Conservation (phyloP, 768 basidiomycete genomes). For the Auricularia sp. region DNA sequence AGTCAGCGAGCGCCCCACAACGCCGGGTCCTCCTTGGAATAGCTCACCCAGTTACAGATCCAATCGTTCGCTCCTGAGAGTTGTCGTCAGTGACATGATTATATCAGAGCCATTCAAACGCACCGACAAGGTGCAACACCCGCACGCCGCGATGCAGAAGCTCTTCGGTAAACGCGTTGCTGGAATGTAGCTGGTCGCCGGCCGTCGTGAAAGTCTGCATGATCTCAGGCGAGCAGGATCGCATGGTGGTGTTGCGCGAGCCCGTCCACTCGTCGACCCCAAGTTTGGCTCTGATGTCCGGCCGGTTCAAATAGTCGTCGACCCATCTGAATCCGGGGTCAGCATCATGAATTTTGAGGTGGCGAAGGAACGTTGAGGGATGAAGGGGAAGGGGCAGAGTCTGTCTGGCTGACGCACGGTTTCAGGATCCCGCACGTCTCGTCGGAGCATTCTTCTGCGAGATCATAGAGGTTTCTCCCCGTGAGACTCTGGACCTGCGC, state of each 20-base stretch:
- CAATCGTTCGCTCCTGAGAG: conserved; percentile 12
- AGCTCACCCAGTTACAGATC: conserved; percentile 15
- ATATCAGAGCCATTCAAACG: no score
- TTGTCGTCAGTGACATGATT: no score
- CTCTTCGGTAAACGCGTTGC: neutral
- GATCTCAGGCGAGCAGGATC: neutral
- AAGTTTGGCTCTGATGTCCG: neutral
- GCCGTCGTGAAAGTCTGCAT: neutral
- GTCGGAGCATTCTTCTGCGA: neutral
- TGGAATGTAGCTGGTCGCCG: conserved; percentile 1
- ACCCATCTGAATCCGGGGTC: neutral
- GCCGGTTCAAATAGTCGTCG: conserved; percentile 2
- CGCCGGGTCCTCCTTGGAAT: no score
- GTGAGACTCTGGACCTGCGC: neutral
- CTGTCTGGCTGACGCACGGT: neutral
- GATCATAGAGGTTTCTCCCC: neutral
- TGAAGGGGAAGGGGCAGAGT: no score
- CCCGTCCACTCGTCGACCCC: neutral
- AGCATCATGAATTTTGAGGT: neutral
- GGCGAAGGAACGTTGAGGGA: neutral
- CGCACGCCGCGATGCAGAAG: neutral
- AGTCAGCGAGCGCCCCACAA: no score
- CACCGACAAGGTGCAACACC: neutral
- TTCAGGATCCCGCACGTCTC: neutral
- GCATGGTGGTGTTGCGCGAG: neutral